phyloP scores from a whole-genome alignment of 371 early-diverging fungal genomes.

The Mortierella sp. region DNA sequence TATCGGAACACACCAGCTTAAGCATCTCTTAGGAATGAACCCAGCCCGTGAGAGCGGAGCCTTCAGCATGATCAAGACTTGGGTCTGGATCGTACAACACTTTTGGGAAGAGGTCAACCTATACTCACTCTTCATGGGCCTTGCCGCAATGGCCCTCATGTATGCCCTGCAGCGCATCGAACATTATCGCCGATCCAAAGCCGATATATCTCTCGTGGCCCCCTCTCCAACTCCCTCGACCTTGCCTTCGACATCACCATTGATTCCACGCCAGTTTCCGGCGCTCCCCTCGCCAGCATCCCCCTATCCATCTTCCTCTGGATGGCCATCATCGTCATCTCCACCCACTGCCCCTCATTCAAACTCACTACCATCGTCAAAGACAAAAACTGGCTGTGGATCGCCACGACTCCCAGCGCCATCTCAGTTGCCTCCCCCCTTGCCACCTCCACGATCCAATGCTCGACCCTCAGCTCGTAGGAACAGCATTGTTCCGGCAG shows the following conservation, averaged over 20 bases:
- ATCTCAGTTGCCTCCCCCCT: slow-evolving; percentile 6
- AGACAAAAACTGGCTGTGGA: not conserved
- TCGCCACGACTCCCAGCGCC: not conserved
- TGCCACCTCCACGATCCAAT: slow-evolving; percentile 10
- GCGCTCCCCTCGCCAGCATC: not conserved
- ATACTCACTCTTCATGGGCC: slow-evolving; percentile 43
- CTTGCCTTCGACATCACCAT: not conserved
- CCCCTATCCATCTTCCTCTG: not conserved
- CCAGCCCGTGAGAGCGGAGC: slow-evolving; percentile 38
- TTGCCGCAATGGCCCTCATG: slow-evolving; percentile 42
- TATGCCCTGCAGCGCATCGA: slow-evolving; percentile 37
- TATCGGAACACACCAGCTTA: slow-evolving; percentile 58
- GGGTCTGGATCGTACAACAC: slow-evolving; percentile 41
- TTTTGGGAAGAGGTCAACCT: slow-evolving; percentile 28
- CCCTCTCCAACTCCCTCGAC: not conserved
- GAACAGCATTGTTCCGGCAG: slow-evolving; percentile 22
- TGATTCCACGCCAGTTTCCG: not conserved
- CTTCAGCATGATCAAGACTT: slow-evolving; percentile 50
- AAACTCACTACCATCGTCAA: not conserved
- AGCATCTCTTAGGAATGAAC: slow-evolving; percentile 52
- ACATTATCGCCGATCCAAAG: slow-evolving; percentile 9
- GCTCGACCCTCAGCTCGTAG: not conserved
- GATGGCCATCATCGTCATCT: slow-evolving; percentile 1
- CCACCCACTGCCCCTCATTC: slow-evolving; percentile 6
- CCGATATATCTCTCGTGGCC: not conserved